Evolutionary conservation across 2,329 filamentous ascomycete species (phyloP).

Genomic region (Exophiala aquamarina): DNA sequence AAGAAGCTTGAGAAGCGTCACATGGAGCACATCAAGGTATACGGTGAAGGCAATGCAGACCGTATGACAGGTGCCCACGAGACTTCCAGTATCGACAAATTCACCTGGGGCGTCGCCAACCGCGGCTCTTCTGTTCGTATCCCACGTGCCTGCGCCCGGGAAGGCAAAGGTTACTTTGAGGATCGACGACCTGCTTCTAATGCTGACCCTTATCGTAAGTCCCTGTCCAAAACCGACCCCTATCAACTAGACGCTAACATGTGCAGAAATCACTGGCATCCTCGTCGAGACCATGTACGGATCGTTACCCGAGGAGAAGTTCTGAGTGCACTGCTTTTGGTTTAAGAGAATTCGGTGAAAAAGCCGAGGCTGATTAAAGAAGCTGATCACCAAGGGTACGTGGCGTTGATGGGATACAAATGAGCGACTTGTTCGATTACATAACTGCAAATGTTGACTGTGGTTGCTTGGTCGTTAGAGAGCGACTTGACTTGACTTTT

Average conservation of each 20-base stretch:
- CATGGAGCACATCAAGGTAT: conserved; percentile 84
- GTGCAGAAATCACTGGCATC: conserved; percentile 65
- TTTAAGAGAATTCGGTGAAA: too few relatives aligned
- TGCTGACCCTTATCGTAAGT: conserved; percentile 71
- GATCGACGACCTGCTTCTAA: conserved; percentile 81
- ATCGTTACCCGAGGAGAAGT: conserved; percentile 27
- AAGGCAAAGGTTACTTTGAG: conserved; percentile 95
- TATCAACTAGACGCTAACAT: too few relatives aligned
- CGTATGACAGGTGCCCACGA: conserved; percentile 93
- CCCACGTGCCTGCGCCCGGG: conserved; percentile 77
- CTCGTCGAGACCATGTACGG: conserved; percentile 66
- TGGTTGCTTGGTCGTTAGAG: too few relatives aligned
- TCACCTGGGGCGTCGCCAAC: conserved; percentile 93
- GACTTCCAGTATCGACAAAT: conserved; percentile 90
- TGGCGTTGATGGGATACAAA: too few relatives aligned
- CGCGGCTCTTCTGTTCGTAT: conserved; percentile 93
- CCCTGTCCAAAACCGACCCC: too few relatives aligned
- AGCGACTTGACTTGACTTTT: too few relatives aligned
- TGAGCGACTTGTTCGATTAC: too few relatives aligned
- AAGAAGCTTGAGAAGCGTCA: conserved; percentile 80
- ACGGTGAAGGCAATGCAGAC: conserved; percentile 92
- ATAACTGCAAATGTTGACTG: too few relatives aligned
- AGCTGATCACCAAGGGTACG: too few relatives aligned
- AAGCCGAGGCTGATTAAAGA: too few relatives aligned
- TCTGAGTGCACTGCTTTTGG: too few relatives aligned